phyloP scores from a whole-genome alignment of 352 stramenopile species.

The Globisporangium takayamanum region DNA sequence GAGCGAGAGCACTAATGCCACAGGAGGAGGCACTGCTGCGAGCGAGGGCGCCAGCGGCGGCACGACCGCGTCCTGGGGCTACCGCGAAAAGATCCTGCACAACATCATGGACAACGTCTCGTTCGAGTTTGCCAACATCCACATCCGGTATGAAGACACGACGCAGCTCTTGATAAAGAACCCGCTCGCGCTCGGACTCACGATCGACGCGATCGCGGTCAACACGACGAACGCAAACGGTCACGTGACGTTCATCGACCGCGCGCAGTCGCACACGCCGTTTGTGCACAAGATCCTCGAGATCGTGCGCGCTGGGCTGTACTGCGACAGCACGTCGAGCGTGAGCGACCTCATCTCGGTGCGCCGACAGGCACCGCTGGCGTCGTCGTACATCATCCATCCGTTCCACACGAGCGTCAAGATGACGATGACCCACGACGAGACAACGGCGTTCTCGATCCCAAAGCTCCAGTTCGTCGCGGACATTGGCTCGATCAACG shows the following conservation, averaged over 20 bases:
- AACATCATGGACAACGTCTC: conserved; percentile 81
- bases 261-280: conserved; percentile 62
- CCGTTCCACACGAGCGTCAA: conserved; percentile 73
- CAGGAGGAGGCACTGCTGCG: neutral
- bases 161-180: conserved; percentile 52
- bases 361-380: conserved; percentile 21
- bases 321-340: conserved; percentile 45
- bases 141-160: conserved; percentile 80
- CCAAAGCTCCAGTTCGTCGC: conserved; percentile 61
- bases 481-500: conserved; percentile 60
- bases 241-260: conserved; percentile 73
- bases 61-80: conserved; percentile 57
- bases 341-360: conserved; percentile 18
- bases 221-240: conserved; percentile 79
- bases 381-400: conserved; percentile 49
- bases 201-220: conserved; percentile 66
- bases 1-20: conserved; percentile 23
- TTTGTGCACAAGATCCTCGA: conserved; percentile 78
- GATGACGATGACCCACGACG: conserved; percentile 76
- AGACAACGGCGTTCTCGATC: conserved; percentile 54
- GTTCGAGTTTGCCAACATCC: conserved; percentile 77
- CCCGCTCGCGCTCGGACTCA: conserved; percentile 58
- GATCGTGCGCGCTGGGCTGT: conserved; percentile 48
- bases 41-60: conserved; percentile 19
- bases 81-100: conserved; percentile 76